phyloP scores from a whole-genome alignment of 2,329 filamentous ascomycete species.

The Coniochaeta pulveracea region DNA sequence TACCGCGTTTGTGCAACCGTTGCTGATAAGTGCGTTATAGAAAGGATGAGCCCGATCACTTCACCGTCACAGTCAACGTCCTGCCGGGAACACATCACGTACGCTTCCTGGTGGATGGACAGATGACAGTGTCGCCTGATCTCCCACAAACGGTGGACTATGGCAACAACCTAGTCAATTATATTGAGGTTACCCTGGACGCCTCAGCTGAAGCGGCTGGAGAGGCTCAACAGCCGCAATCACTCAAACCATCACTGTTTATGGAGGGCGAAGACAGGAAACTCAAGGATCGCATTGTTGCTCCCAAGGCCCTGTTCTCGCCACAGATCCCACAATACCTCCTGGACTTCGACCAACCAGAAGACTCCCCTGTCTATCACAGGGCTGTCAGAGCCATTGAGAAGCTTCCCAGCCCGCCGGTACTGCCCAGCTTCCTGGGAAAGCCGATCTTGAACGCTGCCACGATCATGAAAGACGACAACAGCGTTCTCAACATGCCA shows the following conservation, averaged over 20 bases:
- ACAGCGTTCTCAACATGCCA: slow-evolving; percentile 90
- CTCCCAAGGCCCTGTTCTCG: slow-evolving; percentile 51
- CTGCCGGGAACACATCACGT: slow-evolving; percentile 92
- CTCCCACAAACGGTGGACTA: slow-evolving; percentile 95
- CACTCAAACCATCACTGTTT: slow-evolving; percentile 20
- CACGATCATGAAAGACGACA: slow-evolving; percentile 93
- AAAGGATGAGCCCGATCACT: slow-evolving; percentile 47
- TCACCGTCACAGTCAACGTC: slow-evolving; percentile 70
- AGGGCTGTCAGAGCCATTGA: slow-evolving; percentile 65
- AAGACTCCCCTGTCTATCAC: slow-evolving; percentile 65
- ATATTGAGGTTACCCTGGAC: slow-evolving; percentile 82
- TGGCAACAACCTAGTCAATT: slow-evolving; percentile 96
- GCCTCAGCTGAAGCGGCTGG: slow-evolving; percentile 34
- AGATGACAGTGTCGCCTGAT: slow-evolving; percentile 80
- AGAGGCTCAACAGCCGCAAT: slow-evolving; percentile 16
- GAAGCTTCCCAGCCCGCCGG: slow-evolving; percentile 73
- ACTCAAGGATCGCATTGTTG: slow-evolving; percentile 43
- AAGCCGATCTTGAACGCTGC: slow-evolving; percentile 91
- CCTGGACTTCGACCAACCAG: slow-evolving; percentile 73
- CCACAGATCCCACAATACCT: slow-evolving; percentile 74
- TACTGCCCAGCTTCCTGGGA: slow-evolving; percentile 78
- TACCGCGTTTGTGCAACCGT: no score
- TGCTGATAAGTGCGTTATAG: slow-evolving; percentile 20
- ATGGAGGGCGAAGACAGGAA: slow-evolving; percentile 29
- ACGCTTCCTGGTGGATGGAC: slow-evolving; percentile 88